Evolutionary conservation across 2,329 filamentous ascomycete genomes (phyloP).

Genomic region (Arthrobotrys iridis): DNA sequence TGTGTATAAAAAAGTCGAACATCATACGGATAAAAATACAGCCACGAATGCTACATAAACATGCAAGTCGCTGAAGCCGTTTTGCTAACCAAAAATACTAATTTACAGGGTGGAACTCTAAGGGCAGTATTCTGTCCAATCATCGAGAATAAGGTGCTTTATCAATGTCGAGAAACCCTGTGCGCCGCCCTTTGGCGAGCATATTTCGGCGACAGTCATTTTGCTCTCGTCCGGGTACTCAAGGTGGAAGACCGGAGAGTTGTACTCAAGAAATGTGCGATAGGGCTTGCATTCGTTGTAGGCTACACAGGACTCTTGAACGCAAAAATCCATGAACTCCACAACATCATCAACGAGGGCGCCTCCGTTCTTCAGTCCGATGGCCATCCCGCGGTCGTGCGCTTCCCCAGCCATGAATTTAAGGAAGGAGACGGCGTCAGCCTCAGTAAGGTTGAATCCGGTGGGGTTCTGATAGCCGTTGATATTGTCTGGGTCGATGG

Average conservation of each 20-base stretch:
- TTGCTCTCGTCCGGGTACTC: conserved; percentile 71
- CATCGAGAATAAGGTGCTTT: conserved; percentile 73
- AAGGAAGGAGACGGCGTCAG: conserved; percentile 70
- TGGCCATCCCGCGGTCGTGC: conserved; percentile 67
- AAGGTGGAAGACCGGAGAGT: conserved; percentile 77
- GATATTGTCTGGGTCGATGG: conserved; percentile 76
- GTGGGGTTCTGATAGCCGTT: conserved; percentile 74
- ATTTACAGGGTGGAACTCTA: not conserved
- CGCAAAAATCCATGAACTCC: conserved; percentile 70
- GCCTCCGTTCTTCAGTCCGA: conserved; percentile 76
- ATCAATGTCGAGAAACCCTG: conserved; percentile 71
- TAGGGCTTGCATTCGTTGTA: conserved; percentile 71
- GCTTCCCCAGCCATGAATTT: conserved; percentile 70
- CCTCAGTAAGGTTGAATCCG: conserved; percentile 69
- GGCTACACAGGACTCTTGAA: conserved; percentile 76
- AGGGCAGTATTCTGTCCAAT: conserved; percentile 70
- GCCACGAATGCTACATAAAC: no score
- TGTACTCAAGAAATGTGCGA: conserved; percentile 68
- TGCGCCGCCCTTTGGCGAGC: conserved; percentile 63
- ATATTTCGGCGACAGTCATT: conserved; percentile 63
- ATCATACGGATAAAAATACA: no score
- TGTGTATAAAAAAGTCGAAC: not conserved
- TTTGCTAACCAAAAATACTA: not conserved
- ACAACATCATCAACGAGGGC: conserved; percentile 65
- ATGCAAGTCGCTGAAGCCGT: no score